Evolutionary conservation across 306 rosid genomes (phyloP), one percentile per base, ranked within the genome.

Genomic region (Quercus rubra): DNA sequence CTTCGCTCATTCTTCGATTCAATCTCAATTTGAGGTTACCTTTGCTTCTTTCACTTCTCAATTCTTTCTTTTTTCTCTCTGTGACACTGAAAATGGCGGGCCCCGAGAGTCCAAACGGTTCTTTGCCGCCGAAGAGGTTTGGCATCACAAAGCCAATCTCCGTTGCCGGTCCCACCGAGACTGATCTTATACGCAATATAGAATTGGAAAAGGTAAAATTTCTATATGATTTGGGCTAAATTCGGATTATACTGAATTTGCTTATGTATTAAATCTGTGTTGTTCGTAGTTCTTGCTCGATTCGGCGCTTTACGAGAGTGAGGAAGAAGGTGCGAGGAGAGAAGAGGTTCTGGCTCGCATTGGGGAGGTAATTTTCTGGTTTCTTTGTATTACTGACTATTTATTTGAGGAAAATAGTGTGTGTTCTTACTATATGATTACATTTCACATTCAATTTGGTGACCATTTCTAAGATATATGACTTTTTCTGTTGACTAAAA

Each of bases 301-400:
- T 86, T 89, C 92, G 77, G 96, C 88, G 83, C 96, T 93, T 27
- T 87, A 89, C 55, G 98, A 95, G 86, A 91, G 96, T 81, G 70
- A 81, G 56, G 94, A 84, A 73, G 96, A 91, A 82, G 76, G 88
- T 71, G 86, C 80, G 12, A 85, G 77, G 77, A 86, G 99, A 85
- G 81, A 82, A 80, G 96, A 87, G 86, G 99, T 95, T 71, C 93
- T 93, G 25, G 82, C 75, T 76, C 91, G 91, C 86, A 92, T 95
- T 17, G 87, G 84, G 52, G 90, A 88, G 97, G 98, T 93, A 35
- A 64, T 41, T 27, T n/a, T 20, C 77, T 71, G 43, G 70, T 74
- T 78, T 57, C 70, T 13, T 30, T 0, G 13, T 13, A 62, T 28
- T 28, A 49, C 55, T 46, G n/a, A 11, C 35, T 57, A 8, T 5